Evolutionary conservation across 345 rosid species (phyloP), one percentile per base, ranked within the genome.

Genomic region (Dipteronia sinensis): DNA sequence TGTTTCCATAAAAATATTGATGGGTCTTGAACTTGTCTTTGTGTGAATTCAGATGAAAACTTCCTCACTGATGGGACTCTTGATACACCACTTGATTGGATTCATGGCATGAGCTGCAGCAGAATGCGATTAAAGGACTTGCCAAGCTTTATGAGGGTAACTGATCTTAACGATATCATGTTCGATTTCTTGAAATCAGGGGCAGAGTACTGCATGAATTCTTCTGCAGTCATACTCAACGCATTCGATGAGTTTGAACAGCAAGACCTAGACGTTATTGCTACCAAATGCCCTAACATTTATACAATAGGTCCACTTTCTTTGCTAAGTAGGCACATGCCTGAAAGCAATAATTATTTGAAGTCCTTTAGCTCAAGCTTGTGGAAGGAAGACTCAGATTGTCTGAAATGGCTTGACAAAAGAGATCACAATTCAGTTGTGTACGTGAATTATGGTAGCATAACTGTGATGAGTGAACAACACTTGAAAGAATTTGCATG

Each of bases 201-300:
- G 67, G 61, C 80, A 25, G 65, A 83, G n/a, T 69, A 77, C 61
- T 72, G 73, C 72, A 59, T 80, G 77, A 79, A 80, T 34, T 77
- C 83, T 4, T 71, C 85, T 5, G 68, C 87, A 46, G 75, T 86
- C 42, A 61, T 88, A 55, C 76, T 88, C 49, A 82, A 86, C 85
- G 77, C 89, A 3, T 86, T 86, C 25, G 82, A 84, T 16, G 88
- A 81, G 63, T 42, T 80, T 3, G 92, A 88, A 53, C 53, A 69
- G 0, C 70, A 83, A 78, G 81, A 75, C 1, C 40, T 89, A 13
- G 71, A 83, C 9, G 83, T 68, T 5, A 38, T 89, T 9, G 69
- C 81, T 0, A 22, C 77, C 23, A 82, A 73, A 9, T 70, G 69
- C 65, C 82, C 83, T 6, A 25, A 49, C 67, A 78, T 82, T 2